A percentile compares a stretch with the other conserved stretches of the same genome.
These are phyloP conservation scores for Gracilaria vermiculophylla DNA, from an alignment of 23 red algal species.

Conservation along the genomic window DNA sequence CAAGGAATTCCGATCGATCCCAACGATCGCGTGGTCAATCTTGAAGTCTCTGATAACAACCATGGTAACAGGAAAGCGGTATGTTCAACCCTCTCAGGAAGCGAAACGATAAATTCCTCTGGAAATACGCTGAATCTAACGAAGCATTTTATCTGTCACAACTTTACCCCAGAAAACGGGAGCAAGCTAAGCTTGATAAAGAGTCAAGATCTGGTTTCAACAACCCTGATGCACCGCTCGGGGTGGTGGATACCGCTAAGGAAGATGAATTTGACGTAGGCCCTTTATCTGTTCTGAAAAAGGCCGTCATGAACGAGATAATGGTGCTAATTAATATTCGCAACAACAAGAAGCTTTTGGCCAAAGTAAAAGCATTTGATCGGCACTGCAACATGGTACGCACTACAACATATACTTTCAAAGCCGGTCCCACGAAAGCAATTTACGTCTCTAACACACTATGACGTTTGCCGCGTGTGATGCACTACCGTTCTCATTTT, in stretches of 20 bases:
- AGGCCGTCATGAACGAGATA: constrained; percentile 63
- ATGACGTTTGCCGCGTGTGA: neutral
- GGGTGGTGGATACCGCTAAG: constrained; percentile 79
- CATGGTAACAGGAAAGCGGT: too few species aligned
- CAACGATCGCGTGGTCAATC: too few species aligned
- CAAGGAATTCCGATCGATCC: too few species aligned
- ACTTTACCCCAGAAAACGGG: constrained; percentile 29
- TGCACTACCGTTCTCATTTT: neutral
- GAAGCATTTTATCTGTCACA: too few species aligned
- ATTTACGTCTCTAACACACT: neutral
- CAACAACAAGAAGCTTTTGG: constrained; percentile 91
- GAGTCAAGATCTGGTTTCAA: constrained; percentile 76
- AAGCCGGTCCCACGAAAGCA: neutral
- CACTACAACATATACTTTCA: neutral
- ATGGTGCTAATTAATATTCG: constrained; percentile 88
- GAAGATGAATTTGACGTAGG: constrained; percentile 80
- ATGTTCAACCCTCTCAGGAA: too few species aligned
- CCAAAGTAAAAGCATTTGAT: constrained; percentile 91
- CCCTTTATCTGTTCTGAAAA: constrained; percentile 79
- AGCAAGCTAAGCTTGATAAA: constrained; percentile 38
- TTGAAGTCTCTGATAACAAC: too few species aligned
- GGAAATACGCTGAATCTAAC: too few species aligned
- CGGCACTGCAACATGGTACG: constrained; percentile 95
- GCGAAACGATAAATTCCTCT: too few species aligned
- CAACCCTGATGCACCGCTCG: constrained; percentile 62